Base-by-base conservation (phyloP, 208 protist genomes). In the Strigomonas culicis region DNA sequence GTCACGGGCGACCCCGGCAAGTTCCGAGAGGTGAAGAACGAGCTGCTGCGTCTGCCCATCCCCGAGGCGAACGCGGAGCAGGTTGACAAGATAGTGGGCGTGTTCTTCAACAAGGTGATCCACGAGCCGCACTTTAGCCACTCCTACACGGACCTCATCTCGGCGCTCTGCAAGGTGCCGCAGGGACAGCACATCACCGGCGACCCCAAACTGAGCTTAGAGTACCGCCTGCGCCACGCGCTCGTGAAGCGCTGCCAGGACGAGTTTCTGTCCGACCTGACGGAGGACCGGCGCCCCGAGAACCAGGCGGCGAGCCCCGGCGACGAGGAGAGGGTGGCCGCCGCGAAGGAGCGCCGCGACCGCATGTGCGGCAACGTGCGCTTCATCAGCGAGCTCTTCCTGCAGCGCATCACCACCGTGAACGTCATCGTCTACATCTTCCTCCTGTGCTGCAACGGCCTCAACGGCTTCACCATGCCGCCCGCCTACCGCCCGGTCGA, bases 21-120 rank as follows among this genome's bases (percentile, higher is more conserved):
- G 77, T 95, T 86, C 57, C 69, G 78, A 19, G 86, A 92, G 70
- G 80, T 95, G 19, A 87, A 85, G 66, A 91, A 93, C 70, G 89
- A 92, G 59, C 66, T 95, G 36, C 65, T 92, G 58, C 86, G 86
- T 10, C 74, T 95, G 58, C 89, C 89, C 25, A 87, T 93, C 58
- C 86, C 89, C 0, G 86, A 92, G 56, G 83, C 86, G 4, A 90
- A 77, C 68, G 73, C 77, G 39, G 73, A 81, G 52, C 75, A 85
- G 74, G 61, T 95, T 22, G 66, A 70, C 44, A 80, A 84, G 28
- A 82, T 95, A 44, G 85, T 93, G 1, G 66, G 84, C 32, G 72
- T 86, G n/a, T 93, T 95, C 68, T 88, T 92, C 63, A 69, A 52
- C 19, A 95, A 95, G 67, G 85, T 83, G 24, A 80, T 95, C 46